Evolutionary conservation across 768 basidiomycete species (phyloP).

Genomic region (Lactarius quietus): DNA sequence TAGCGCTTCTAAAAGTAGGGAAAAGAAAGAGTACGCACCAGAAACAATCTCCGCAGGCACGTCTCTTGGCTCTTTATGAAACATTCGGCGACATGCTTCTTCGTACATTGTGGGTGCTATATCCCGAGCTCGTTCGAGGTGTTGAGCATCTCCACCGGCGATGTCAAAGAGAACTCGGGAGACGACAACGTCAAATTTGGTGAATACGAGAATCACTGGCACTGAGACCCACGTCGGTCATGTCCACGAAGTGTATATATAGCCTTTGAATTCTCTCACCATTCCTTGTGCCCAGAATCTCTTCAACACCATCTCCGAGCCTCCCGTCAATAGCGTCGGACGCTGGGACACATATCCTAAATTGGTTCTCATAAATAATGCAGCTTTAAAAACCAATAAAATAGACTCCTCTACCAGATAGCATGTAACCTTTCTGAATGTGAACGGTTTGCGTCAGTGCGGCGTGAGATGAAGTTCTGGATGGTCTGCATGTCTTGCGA

Average conservation of each 20-base stretch:
- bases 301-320: background rate
- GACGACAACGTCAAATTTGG: slow-evolving; percentile 8
- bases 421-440: slow-evolving; percentile 9
- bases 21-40: background rate
- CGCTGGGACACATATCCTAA: slow-evolving; percentile 14
- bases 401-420: background rate
- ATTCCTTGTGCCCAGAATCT: slow-evolving; percentile 2
- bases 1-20: no score
- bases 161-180: background rate
- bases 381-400: no score
- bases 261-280: background rate
- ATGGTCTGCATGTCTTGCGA: background rate
- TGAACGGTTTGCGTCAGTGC: background rate
- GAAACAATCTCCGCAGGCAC: slow-evolving; percentile 10
- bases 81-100: background rate
- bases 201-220: slow-evolving; percentile 2
- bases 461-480: background rate
- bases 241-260: background rate
- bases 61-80: background rate
- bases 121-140: background rate
- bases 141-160: background rate
- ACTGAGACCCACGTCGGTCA: background rate
- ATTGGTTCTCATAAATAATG: background rate
- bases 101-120: background rate
- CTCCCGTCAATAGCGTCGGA: background rate